Evolutionary conservation across 2,329 filamentous ascomycete genomes (phyloP).

Genomic region (Neoscytalidium dimidiatum): DNA sequence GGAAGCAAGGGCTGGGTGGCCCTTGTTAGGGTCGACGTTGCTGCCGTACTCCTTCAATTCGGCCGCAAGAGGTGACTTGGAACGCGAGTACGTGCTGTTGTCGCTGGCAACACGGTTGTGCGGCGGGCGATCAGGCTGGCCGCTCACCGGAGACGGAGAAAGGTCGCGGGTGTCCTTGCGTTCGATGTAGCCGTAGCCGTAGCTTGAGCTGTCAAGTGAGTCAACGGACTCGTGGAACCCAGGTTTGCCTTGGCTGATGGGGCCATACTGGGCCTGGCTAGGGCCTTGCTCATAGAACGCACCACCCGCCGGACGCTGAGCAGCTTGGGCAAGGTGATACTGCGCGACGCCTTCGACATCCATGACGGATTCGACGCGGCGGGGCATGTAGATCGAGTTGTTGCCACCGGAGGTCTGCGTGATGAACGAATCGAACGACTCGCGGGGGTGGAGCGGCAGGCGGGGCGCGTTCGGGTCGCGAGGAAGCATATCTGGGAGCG

Average conservation of each 20-base stretch:
- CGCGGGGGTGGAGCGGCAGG: constrained; percentile 55
- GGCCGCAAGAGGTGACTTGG: constrained; percentile 9
- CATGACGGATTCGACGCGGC: constrained; percentile 74
- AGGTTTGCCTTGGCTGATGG: constrained; percentile 29
- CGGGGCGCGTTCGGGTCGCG: constrained; percentile 49
- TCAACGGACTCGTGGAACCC: constrained; percentile 37
- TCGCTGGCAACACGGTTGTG: constrained; percentile 31
- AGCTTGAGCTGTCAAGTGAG: constrained; percentile 38
- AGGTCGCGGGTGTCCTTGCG: constrained; percentile 4
- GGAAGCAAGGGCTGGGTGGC: background rate
- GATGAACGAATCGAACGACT: constrained; percentile 68
- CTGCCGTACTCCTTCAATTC: constrained; percentile 8
- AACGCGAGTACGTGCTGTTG: constrained; percentile 17
- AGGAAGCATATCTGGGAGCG: constrained; percentile 52
- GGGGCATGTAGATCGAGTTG: constrained; percentile 64
- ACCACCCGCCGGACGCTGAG: constrained; percentile 47
- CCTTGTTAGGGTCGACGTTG: background rate
- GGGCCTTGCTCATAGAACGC: constrained; percentile 40
- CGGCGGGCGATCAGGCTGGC: constrained; percentile 27
- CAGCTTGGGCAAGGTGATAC: constrained; percentile 67
- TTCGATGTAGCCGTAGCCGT: constrained; percentile 23
- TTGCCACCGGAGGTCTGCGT: constrained; percentile 56
- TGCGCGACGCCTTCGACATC: constrained; percentile 74
- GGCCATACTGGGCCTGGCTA: constrained; percentile 29
- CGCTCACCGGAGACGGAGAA: constrained; percentile 8